Base-by-base conservation (phyloP, 768 basidiomycete genomes). In the Rhodosporidiobolus sp. region DNA sequence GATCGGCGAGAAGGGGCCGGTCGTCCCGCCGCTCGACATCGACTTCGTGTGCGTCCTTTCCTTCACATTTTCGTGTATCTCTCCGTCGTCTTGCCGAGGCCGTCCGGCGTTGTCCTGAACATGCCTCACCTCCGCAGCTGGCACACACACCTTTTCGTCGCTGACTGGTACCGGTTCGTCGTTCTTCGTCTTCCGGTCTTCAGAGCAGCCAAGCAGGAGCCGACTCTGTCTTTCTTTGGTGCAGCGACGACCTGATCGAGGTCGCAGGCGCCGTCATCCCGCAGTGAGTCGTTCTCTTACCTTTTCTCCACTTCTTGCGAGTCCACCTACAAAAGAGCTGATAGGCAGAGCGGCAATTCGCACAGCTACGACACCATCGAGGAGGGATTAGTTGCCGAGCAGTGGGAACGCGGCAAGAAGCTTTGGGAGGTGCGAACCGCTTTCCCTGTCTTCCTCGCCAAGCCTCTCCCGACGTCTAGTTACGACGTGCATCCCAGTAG, bases 21-120 rank as follows among this genome's bases (percentile, higher is more conserved):
- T 50, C 1, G 17, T 52, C 24, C 32, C n/a, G 17, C 34, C 61
- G 32, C 24, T 63, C 32, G 61, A 63, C n/a, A 38, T 63, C 50
- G 61, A 63, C 30, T 52, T 52, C 22, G 61, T 63, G 49, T 60
- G 11, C n/a, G 58, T 56, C 26, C 52, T 26, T 14, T 52, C n/a
- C 56, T 49, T 20, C 34, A 28, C 53, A 4, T 17, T 2, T 32
- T 22, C 2, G 9, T 1, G 12, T 2, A 14, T 8, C 20, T 6
- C 34, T 6, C 5, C 8, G 20, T 22, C 34, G 55, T 35, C 4
- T 17, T 22, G 20, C 3, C 52, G 10, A n/a, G n/a, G n/a, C n/a
- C n/a, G n/a, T n/a, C n/a, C n/a, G n/a, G n/a, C n/a, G n/a, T n/a
- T n/a, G 52, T 12, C 12, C 49, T 50, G 49, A 50, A 8, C 8